Evolutionary conservation across 768 basidiomycete species (phyloP).

Genomic region (Kwoniella sp.): DNA sequence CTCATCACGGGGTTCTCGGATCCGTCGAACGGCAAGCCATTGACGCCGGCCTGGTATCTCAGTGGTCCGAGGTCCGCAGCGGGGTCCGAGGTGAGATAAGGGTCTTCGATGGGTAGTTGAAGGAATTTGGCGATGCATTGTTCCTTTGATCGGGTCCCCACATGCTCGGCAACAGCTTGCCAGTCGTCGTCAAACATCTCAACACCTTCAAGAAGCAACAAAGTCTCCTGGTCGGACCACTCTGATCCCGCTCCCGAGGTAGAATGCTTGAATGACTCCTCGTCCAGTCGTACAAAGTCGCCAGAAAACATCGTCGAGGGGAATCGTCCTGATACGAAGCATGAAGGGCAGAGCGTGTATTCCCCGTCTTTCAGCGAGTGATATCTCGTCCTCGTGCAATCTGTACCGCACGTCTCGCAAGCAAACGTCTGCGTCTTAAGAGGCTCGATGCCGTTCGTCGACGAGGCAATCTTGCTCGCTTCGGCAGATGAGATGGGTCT

Average conservation of each 20-base stretch:
- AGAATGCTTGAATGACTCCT: conserved; percentile 57
- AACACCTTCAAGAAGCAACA: conserved; percentile 88
- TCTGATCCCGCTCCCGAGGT: conserved; percentile 59
- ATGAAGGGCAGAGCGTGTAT: conserved; percentile 84
- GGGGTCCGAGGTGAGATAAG: conserved; percentile 68
- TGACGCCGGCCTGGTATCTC: conserved; percentile 47
- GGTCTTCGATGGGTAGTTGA: conserved; percentile 93
- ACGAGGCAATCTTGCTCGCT: conserved; percentile 60
- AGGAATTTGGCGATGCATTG: conserved; percentile 96
- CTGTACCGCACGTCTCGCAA: conserved; percentile 93
- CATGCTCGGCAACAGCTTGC: conserved; percentile 88
- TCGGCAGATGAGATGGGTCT: conserved; percentile 69
- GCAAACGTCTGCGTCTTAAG: conserved; percentile 62
- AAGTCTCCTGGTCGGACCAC: conserved; percentile 89
- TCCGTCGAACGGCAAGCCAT: conserved; percentile 82
- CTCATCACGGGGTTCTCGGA: conserved; percentile 98
- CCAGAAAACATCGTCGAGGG: conserved; percentile 94
- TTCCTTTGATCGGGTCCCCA: conserved; percentile 85
- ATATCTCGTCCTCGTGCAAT: conserved; percentile 85
- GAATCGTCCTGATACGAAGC: conserved; percentile 96
- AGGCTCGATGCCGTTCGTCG: conserved; percentile 59
- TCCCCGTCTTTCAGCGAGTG: conserved; percentile 91
- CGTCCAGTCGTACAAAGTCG: conserved; percentile 73
- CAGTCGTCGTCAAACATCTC: conserved; percentile 99
- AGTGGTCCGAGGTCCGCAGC: conserved; percentile 51